Evolutionary conservation across 306 rosid genomes (phyloP).

Genomic region (Gastrolobium bilobum): DNA sequence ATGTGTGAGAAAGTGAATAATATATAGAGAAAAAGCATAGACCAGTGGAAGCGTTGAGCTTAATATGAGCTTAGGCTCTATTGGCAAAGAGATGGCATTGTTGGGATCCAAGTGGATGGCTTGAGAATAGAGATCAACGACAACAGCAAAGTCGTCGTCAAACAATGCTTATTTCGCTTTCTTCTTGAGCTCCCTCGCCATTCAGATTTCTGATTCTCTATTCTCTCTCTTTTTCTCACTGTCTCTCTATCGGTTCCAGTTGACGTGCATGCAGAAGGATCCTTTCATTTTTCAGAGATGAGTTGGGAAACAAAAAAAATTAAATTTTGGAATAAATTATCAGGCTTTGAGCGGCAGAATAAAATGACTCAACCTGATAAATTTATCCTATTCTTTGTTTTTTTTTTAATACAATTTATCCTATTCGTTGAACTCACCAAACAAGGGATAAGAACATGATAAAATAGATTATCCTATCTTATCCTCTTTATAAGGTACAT

Average conservation of each 20-base stretch:
- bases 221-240: not conserved
- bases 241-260: not conserved
- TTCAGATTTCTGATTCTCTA: not conserved
- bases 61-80: constrained; percentile 73
- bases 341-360: too few relatives aligned
- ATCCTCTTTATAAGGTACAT: too few relatives aligned
- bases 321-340: too few relatives aligned
- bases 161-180: constrained; percentile 71
- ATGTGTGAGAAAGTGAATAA: not conserved
- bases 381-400: too few relatives aligned
- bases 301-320: too few relatives aligned
- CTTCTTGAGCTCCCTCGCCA: constrained; percentile 60
- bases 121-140: constrained; percentile 58
- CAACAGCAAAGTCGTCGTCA: constrained; percentile 60
- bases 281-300: too few relatives aligned
- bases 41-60: constrained; percentile 73
- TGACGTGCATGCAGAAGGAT: too few relatives aligned
- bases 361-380: too few relatives aligned
- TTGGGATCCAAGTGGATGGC: constrained; percentile 54
- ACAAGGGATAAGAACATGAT: too few relatives aligned
- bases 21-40: not conserved
- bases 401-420: too few relatives aligned
- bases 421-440: too few relatives aligned
- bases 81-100: constrained; percentile 65
- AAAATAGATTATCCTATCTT: too few relatives aligned